Percentiles rank a stretch among this genome's conserved stretches.
Conservation (phyloP, 2,329 filamentous ascomycete genomes). For the Coniella lustricola region DNA sequence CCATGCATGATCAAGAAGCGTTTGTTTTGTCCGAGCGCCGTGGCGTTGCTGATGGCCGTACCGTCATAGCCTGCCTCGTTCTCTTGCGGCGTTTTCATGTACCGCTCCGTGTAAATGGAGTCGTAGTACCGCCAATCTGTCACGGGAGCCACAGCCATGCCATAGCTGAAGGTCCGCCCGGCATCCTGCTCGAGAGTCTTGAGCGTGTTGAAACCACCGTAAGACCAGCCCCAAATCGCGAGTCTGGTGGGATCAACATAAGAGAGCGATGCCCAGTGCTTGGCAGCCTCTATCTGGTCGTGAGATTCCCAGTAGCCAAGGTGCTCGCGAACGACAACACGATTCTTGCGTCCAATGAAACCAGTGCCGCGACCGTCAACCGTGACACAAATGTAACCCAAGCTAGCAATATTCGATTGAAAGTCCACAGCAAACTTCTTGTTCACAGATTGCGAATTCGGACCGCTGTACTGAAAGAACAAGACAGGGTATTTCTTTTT, state of each 20-base stretch:
- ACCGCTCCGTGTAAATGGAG: slow-evolving; percentile 88
- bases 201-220: slow-evolving; percentile 88
- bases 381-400: slow-evolving; percentile 92
- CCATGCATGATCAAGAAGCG: slow-evolving; percentile 96
- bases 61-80: slow-evolving; percentile 72
- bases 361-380: slow-evolving; percentile 92
- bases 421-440: slow-evolving; percentile 82
- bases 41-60: slow-evolving; percentile 66
- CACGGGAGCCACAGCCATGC: slow-evolving; percentile 97
- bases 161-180: slow-evolving; percentile 86
- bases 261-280: slow-evolving; percentile 69
- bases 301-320: slow-evolving; percentile 78
- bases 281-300: slow-evolving; percentile 87
- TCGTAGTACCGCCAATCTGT: slow-evolving; percentile 97
- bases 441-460: slow-evolving; percentile 81
- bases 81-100: slow-evolving; percentile 89
- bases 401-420: slow-evolving; percentile 75
- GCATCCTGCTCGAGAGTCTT: slow-evolving; percentile 91
- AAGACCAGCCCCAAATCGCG: slow-evolving; percentile 98
- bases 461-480: slow-evolving; percentile 91
- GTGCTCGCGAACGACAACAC: slow-evolving; percentile 74
- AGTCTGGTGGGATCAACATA: slow-evolving; percentile 80
- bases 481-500: slow-evolving; percentile 86
- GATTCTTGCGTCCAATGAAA: slow-evolving; percentile 75
- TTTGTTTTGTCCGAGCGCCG: slow-evolving; percentile 66